Evolutionary conservation across 75 land plant genomes (phyloP).

Genomic region (Isoetes taiwanensis): DNA sequence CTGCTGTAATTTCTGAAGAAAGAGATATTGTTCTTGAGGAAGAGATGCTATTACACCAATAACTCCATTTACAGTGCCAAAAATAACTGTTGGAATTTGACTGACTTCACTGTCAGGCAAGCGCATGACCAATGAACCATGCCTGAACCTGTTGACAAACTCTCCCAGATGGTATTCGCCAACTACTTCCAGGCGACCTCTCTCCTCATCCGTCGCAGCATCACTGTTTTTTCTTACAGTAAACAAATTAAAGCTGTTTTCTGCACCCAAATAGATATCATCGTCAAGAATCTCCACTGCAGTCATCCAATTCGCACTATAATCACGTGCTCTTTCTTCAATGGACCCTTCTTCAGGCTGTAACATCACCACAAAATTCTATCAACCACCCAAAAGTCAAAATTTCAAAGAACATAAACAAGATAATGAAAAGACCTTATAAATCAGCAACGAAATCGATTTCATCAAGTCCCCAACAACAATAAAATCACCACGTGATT

Average conservation of each 20-base stretch:
- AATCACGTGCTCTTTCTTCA: conserved; percentile 92
- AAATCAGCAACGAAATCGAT: conserved; percentile 76
- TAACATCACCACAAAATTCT: conserved; percentile 3
- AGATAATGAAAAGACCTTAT: conserved; percentile 45
- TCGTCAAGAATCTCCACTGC: conserved; percentile 98
- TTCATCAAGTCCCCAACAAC: conserved; percentile 99
- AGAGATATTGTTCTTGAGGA: conserved; percentile 78
- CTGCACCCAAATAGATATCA: conserved; percentile 93
- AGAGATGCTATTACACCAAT: conserved; percentile 97
- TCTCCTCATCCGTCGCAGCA: conserved; percentile 98
- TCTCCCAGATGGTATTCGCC: conserved; percentile 97
- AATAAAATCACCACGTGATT: conserved; percentile 97
- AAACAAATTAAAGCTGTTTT: conserved; percentile 87
- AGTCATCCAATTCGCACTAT: conserved; percentile 99
- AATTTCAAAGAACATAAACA: neutral
- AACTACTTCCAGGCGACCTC: conserved; percentile 85
- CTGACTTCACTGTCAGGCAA: conserved; percentile 90
- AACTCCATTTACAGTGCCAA: conserved; percentile 92
- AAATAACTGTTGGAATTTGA: conserved; percentile 86
- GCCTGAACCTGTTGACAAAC: conserved; percentile 85
- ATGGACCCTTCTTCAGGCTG: conserved; percentile 99
- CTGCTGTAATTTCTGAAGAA: conserved; percentile 77
- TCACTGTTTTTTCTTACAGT: conserved; percentile 95
- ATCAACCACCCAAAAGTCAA: neutral
- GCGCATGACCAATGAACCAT: conserved; percentile 98